Evolutionary conservation across 2,329 filamentous ascomycete species (phyloP).

Genomic region (Elsinoe australis): DNA sequence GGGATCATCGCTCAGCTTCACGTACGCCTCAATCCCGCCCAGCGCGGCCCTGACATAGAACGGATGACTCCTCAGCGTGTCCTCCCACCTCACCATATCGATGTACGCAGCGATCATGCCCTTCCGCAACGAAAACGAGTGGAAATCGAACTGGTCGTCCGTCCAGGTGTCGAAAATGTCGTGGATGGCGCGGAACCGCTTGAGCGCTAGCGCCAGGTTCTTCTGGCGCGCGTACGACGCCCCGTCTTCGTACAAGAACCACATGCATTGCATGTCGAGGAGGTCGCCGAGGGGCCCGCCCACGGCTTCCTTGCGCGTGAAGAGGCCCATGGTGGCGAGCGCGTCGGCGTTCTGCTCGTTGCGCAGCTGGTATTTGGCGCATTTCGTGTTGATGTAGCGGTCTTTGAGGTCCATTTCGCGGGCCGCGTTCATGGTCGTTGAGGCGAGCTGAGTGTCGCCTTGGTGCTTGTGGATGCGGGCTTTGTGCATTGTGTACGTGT

Average conservation of each 20-base stretch:
- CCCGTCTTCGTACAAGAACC: constrained; percentile 93
- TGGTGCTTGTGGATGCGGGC: constrained; percentile 89
- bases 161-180: constrained; percentile 97
- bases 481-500: constrained; percentile 88
- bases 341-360: constrained; percentile 85
- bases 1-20: constrained; percentile 69
- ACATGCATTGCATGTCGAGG: constrained; percentile 96
- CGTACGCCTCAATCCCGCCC: constrained; percentile 70
- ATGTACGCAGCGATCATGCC: constrained; percentile 92
- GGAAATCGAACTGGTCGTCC: constrained; percentile 98
- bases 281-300: constrained; percentile 86
- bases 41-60: constrained; percentile 83
- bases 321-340: constrained; percentile 81
- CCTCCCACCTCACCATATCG: constrained; percentile 95
- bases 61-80: constrained; percentile 81
- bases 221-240: constrained; percentile 77
- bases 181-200: constrained; percentile 80
- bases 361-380: constrained; percentile 90
- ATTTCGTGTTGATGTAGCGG: constrained; percentile 96
- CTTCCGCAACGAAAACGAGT: constrained; percentile 93
- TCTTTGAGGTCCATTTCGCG: constrained; percentile 80
- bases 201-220: constrained; percentile 77
- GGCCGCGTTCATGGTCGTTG: constrained; percentile 81
- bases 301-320: constrained; percentile 82
- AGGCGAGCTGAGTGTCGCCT: constrained; percentile 70